Evolutionary conservation across 1,139 yeast species (phyloP).

Genomic region (Arxiozyma heterogenica): DNA sequence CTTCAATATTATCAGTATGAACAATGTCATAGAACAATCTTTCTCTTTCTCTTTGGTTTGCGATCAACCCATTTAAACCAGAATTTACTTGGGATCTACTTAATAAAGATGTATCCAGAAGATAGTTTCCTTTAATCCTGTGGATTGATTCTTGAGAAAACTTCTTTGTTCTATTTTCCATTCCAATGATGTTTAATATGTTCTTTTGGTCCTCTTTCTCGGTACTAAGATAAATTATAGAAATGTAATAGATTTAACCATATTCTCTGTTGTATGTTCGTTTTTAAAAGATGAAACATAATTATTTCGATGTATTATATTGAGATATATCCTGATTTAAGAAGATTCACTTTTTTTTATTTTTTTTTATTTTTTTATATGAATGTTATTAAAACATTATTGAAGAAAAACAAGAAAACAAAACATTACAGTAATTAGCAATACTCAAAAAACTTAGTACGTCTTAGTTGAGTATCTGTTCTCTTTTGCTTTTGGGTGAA

Average conservation of each 20-base stretch:
- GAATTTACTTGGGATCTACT: conserved; percentile 11
- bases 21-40: conserved; percentile 7
- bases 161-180: conserved; percentile 12
- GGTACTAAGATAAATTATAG: neutral
- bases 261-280: neutral
- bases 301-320: no score
- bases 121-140: conserved; percentile 11
- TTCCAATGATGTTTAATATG: neutral
- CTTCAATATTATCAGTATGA: conserved; percentile 2
- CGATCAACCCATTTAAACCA: conserved; percentile 6
- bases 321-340: no score
- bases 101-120: conserved; percentile 13
- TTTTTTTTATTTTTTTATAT: no score
- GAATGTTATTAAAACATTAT: no score
- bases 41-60: conserved; percentile 9
- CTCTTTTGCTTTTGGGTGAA: no score
- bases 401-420: no score
- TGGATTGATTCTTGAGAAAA: conserved; percentile 12
- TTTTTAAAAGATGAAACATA: no score
- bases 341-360: no score
- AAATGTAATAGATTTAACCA: no score
- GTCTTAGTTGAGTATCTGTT: no score
- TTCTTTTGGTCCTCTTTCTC: neutral
- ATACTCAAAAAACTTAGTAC: no score
- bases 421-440: no score